Base-by-base conservation (phyloP, 139 green algal genomes). In the Nannochloris sp. region DNA sequence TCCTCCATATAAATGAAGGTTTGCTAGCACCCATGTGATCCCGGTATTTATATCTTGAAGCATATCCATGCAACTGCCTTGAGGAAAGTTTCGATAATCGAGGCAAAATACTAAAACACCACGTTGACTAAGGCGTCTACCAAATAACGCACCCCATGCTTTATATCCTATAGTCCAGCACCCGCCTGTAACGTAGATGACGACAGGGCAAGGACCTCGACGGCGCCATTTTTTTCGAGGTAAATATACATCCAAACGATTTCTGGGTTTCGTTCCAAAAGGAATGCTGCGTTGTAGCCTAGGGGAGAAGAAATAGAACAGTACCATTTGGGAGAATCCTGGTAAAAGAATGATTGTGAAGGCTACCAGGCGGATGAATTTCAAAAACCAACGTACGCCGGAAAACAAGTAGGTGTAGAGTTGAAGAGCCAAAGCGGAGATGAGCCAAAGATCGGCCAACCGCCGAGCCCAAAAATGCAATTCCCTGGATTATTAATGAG, bases 11-110 rank as follows among this genome's bases (percentile, higher is more conserved):
- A 74, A 35, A 7, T 60, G 39, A 19, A 83, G 75, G 42, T 87
- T 78, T 39, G 75, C 27, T 35, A 92, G 54, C 48, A 93, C 87
- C 92, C 92, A 97, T 3, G 35, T 46, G 14, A 97, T 89, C 60
- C 90, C 92, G 0, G 69, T 83, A 78, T 95, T 94, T 14, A 95
- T 73, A 68, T 97, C 92, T 54, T 93, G 66, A 32, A 97, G 42
- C 92, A 97, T 97, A 71, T 96, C 83, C 8, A 76, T 39, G 2
- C 77, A 72, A 5, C 72, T 86, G 37, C 86, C 87, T 84, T 96
- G 90, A 1, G 90, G 90, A 48, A 95, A 97, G 71, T 97, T 97
- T 8, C 90, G 65, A 79, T 97, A 97, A 76, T 97, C 92, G 10
- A 97, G 72, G 65, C 81, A 96, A 2, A 74, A 83, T 30, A 96